Evolutionary conservation across 2,329 filamentous ascomycete species (phyloP), one percentile per base, ranked within the genome.

Genomic region (Phialophora tarda): DNA sequence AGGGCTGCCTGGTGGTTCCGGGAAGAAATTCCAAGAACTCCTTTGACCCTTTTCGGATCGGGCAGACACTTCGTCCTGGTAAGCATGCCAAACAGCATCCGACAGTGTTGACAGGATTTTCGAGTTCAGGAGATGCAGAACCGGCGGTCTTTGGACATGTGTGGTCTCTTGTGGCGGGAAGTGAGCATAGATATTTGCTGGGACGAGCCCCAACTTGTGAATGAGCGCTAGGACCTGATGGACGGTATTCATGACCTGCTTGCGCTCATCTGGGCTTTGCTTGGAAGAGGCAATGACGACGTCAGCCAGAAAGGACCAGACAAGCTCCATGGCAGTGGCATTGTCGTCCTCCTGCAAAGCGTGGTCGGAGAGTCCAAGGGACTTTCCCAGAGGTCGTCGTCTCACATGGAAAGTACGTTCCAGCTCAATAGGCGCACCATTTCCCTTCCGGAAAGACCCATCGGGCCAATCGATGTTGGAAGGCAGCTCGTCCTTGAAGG

Each of bases 31-130:
- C 57, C 67, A 64, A 12, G 65, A 41, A 30, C 63, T 38, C 10
- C 60, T 71, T 12, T 79, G 79, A 2, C 75, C 72, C 32, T 77
- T 76, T 23, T 71, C 73, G 7, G 77, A 78, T 65, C 77, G 74
- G 12, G 74, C 75, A 26, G 77, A 75, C 26, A 78, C 73, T 41
- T 78, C 75, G 26, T 76, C 74, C 71, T 81, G 76, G 57, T 81
- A 75, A 47, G 77, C 76, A 59, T 76, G 71, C 79, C 80, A 83
- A 17, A 78, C 79, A 41, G 81, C 77, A 68, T 83, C 81, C 4
- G 82, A 81, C 41, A 83, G 64, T 60, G 79, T 77, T 56, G 77
- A 79, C 78, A 83, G 78, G 24, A 83, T 82, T 64, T 79, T 76
- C 11, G 74, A 77, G 12, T 78, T 80, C 34, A 83, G 72, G 4